Conservation (phyloP, 2,329 filamentous ascomycete genomes). For the Zalaria obscura region DNA sequence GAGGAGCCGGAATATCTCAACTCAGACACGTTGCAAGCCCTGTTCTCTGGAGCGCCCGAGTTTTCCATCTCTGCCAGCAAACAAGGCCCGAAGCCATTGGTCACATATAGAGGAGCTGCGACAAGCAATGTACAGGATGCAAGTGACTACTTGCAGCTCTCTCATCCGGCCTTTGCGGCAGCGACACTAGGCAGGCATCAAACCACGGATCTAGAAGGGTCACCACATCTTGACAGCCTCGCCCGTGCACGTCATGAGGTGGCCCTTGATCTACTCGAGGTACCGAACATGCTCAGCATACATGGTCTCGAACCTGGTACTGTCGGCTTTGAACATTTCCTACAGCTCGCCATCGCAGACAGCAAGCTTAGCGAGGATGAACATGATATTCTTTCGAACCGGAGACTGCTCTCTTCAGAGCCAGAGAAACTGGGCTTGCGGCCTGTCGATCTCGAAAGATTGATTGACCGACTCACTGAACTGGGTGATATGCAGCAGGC, state of each 20-base stretch:
- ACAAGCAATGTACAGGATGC: conserved; percentile 5
- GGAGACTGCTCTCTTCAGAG: conserved; percentile 8
- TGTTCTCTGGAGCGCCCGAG: conserved; percentile 15
- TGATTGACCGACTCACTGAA: conserved; percentile 12
- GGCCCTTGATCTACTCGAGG: conserved; percentile 17
- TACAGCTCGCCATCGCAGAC: conserved; percentile 31
- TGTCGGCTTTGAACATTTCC: conserved; percentile 31
- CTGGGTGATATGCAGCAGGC: conserved; percentile 7
- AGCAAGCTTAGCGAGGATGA: conserved; percentile 8
- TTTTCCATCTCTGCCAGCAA: conserved; percentile 9
- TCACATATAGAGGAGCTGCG: conserved; percentile 7
- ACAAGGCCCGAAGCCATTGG: conserved; percentile 8
- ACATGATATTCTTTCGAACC: conserved; percentile 6
- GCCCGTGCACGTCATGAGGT: neutral
- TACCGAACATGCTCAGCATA: conserved; percentile 33
- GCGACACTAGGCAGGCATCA: conserved; percentile 4
- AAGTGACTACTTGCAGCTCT: conserved; percentile 7
- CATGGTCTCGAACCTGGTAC: conserved; percentile 32
- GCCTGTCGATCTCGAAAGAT: conserved; percentile 7
- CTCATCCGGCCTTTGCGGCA: conserved; percentile 9
- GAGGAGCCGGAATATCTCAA: conserved; percentile 4
- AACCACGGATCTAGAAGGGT: conserved; percentile 1
- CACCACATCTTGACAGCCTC: conserved; percentile 1
- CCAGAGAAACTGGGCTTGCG: conserved; percentile 13
- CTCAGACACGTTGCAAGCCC: conserved; percentile 9